Conservation (phyloP, 495 filamentous ascomycete genomes). For the Platismatia glauca region DNA sequence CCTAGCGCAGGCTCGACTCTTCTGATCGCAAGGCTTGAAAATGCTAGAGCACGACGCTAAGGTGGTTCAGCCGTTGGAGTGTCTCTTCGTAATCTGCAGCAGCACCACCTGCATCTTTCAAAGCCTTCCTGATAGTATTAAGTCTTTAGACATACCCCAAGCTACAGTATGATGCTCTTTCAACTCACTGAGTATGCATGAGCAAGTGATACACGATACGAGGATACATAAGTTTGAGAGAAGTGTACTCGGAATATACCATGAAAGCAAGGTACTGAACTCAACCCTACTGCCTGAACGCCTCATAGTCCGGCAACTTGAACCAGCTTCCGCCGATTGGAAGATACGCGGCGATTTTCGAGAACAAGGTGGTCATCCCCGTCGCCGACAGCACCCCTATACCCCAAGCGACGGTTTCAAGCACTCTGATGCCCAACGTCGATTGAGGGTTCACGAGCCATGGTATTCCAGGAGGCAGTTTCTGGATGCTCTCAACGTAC, state of each 20-base stretch:
- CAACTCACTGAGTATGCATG: not conserved
- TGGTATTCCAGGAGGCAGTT: constrained; percentile 16
- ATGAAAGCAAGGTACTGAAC: not conserved
- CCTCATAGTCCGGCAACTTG: constrained; percentile 13
- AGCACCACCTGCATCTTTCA: not conserved
- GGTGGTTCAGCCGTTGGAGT: not conserved
- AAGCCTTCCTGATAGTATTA: not conserved
- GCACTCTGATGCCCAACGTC: not conserved
- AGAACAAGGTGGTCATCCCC: not conserved
- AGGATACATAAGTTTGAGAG: not conserved
- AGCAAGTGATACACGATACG: not conserved
- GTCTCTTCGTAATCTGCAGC: not conserved
- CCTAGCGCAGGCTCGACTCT: no score
- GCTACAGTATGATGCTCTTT: not conserved
- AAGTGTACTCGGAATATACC: not conserved
- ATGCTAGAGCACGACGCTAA: not conserved
- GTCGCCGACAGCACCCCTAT: not conserved
- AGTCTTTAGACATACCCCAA: not conserved
- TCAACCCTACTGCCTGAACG: constrained; percentile 3
- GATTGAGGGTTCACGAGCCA: constrained; percentile 6
- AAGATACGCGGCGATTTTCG: constrained; percentile 1
- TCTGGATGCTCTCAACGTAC: constrained; percentile 29
- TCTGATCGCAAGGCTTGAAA: not conserved
- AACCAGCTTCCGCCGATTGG: not conserved
- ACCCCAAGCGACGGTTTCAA: constrained; percentile 3